Conservation (phyloP, 2,329 filamentous ascomycete species). For the Cladobotryum protrusum region DNA sequence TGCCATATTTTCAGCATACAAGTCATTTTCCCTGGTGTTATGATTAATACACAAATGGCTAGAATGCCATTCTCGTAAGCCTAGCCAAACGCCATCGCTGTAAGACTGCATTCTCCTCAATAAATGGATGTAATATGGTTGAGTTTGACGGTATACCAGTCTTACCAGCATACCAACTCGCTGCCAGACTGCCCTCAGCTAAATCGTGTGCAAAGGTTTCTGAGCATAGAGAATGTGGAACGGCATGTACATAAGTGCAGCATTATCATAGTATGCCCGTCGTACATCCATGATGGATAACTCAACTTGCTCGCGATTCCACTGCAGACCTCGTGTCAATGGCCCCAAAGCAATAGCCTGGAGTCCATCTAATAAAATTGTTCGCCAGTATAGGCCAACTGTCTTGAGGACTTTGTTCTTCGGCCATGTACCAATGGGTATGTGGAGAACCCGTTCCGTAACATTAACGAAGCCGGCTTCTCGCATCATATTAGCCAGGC, state of each 20-base stretch:
- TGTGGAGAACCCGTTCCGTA: constrained; percentile 41
- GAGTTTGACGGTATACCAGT: no score
- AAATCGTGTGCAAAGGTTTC: constrained; percentile 32
- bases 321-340: constrained; percentile 43
- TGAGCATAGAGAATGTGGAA: constrained; percentile 50
- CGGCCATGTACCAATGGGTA: constrained; percentile 51
- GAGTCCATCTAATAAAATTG: constrained; percentile 43
- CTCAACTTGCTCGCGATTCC: constrained; percentile 43
- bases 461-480: constrained; percentile 48
- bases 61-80: no score
- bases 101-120: no score
- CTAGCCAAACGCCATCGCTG: no score
- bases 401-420: constrained; percentile 45
- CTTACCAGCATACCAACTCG: not conserved
- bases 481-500: constrained; percentile 39
- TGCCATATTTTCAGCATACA: no score
- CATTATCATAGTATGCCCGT: constrained; percentile 41
- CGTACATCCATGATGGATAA: constrained; percentile 42
- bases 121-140: no score
- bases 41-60: no score
- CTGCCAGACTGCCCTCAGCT: not conserved
- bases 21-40: no score
- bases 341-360: constrained; percentile 47
- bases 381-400: constrained; percentile 47
- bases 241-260: constrained; percentile 47